Percentiles rank a stretch among this genome's conserved stretches.
Conservation (phyloP, 2,329 filamentous ascomycete genomes). For the Pseudogymnoascus sp. region DNA sequence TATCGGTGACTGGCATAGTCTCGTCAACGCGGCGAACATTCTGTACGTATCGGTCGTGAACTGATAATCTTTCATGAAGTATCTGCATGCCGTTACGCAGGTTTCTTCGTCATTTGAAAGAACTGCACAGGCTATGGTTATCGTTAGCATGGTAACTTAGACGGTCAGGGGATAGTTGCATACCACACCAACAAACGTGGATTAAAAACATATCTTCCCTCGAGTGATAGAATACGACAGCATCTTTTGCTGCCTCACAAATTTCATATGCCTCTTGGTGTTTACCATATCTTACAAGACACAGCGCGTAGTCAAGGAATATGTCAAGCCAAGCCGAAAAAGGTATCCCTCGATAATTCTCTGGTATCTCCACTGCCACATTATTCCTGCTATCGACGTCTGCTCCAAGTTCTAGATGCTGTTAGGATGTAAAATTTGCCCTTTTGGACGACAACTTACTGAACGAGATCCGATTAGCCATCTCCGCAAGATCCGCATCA, state of each 20-base stretch:
- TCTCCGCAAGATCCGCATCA: conserved; percentile 23
- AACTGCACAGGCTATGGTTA: conserved; percentile 63
- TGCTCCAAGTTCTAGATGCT: conserved; percentile 22
- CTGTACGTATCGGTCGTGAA: conserved; percentile 77
- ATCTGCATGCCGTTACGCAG: conserved; percentile 63
- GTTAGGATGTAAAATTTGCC: conserved; percentile 14
- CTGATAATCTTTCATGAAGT: conserved; percentile 74
- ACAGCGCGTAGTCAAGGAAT: conserved; percentile 78
- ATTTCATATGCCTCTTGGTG: conserved; percentile 68
- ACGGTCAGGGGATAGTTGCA: conserved; percentile 23
- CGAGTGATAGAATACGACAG: conserved; percentile 71
- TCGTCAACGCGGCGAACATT: conserved; percentile 69
- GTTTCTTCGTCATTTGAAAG: conserved; percentile 71
- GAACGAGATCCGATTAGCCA: conserved; percentile 25
- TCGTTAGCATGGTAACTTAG: conserved; percentile 16
- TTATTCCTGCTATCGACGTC: conserved; percentile 17
- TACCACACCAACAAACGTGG: conserved; percentile 67
- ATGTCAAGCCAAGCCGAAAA: conserved; percentile 84
- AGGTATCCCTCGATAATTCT: conserved; percentile 61
- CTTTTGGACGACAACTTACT: conserved; percentile 17
- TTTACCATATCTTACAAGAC: conserved; percentile 59
- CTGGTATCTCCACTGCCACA: conserved; percentile 20
- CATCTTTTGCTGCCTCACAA: conserved; percentile 67
- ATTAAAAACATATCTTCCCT: conserved; percentile 61
- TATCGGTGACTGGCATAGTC: conserved; percentile 62